Conservation (phyloP, 164 flowering plant genomes). For the Hamamelis virginiana region DNA sequence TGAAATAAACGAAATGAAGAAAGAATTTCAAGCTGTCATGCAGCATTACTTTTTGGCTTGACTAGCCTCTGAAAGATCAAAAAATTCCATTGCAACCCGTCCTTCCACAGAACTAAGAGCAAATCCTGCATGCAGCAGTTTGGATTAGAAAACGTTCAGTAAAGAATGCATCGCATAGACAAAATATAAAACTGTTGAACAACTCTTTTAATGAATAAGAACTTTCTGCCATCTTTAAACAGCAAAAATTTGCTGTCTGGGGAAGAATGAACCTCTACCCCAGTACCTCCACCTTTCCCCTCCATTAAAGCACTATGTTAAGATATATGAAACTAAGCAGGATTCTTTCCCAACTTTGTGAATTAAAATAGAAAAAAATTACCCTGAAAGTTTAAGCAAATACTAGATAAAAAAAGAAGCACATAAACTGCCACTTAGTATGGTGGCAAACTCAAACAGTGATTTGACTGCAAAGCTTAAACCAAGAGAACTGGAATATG, state of each 20-base stretch:
- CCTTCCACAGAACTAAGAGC: constrained; percentile 99
- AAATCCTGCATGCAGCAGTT: constrained; percentile 62
- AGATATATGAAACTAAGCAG: background rate
- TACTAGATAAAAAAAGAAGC: background rate
- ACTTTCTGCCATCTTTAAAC: background rate
- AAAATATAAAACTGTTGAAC: no score
- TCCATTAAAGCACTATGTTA: background rate
- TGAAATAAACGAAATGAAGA: background rate
- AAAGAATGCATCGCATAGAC: background rate
- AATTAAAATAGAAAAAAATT: background rate
- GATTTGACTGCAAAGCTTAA: background rate
- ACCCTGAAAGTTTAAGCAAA: background rate
- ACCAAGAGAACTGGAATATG: background rate
- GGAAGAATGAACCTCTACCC: background rate
- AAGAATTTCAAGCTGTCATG: background rate
- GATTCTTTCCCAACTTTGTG: background rate
- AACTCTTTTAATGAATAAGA: no score
- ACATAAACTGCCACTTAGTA: background rate
- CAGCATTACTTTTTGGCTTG: constrained; percentile 81
- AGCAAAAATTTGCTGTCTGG: background rate
- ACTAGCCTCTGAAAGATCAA: constrained; percentile 91
- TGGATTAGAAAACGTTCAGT: constrained; percentile 7
- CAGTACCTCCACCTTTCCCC: background rate
- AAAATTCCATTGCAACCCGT: constrained; percentile 95
- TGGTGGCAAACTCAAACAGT: background rate